phyloP scores from a whole-genome alignment of 805 yeast species.

The Candida maris region DNA sequence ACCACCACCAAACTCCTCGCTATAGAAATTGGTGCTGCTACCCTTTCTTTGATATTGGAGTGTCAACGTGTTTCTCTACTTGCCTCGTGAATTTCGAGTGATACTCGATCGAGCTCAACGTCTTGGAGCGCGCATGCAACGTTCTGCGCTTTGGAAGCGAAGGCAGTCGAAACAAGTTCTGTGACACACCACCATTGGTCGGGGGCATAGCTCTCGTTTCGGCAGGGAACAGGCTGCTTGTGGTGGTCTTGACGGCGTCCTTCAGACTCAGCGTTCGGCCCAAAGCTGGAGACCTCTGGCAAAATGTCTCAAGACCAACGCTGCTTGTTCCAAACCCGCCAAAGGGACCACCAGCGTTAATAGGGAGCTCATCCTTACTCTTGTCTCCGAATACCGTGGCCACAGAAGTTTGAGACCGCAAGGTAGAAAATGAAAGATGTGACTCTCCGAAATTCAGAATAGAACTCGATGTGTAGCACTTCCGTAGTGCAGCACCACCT shows the following conservation, averaged over 20 bases:
- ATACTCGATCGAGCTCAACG: slow-evolving; percentile 21
- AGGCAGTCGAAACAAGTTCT: slow-evolving; percentile 18
- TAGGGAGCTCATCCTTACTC: slow-evolving; percentile 4
- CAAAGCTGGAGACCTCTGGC: slow-evolving; percentile 22
- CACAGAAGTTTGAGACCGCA: background rate
- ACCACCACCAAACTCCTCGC: too few relatives aligned
- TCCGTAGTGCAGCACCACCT: slow-evolving; percentile 13
- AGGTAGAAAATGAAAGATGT: background rate
- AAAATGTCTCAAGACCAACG: slow-evolving; percentile 23
- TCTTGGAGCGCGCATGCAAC: slow-evolving; percentile 25
- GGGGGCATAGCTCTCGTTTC: background rate
- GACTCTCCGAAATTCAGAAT: slow-evolving; percentile 24
- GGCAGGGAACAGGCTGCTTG: background rate
- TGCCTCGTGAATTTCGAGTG: slow-evolving; percentile 12
- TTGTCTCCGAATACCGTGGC: background rate
- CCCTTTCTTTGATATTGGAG: slow-evolving; percentile 26
- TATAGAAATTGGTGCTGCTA: too few relatives aligned
- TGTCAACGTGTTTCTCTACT: slow-evolving; percentile 28
- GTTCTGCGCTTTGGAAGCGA: slow-evolving; percentile 16
- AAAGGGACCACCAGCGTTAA: slow-evolving; percentile 17
- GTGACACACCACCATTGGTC: background rate
- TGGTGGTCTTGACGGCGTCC: slow-evolving; percentile 1
- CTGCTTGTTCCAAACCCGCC: slow-evolving; percentile 24
- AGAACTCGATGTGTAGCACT: slow-evolving; percentile 17
- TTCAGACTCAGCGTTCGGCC: slow-evolving; percentile 12